These are phyloP conservation scores for Chlamydomonas reinhardtii DNA, from an alignment of 163 green algal genomes.

Conservation along the genomic window DNA sequence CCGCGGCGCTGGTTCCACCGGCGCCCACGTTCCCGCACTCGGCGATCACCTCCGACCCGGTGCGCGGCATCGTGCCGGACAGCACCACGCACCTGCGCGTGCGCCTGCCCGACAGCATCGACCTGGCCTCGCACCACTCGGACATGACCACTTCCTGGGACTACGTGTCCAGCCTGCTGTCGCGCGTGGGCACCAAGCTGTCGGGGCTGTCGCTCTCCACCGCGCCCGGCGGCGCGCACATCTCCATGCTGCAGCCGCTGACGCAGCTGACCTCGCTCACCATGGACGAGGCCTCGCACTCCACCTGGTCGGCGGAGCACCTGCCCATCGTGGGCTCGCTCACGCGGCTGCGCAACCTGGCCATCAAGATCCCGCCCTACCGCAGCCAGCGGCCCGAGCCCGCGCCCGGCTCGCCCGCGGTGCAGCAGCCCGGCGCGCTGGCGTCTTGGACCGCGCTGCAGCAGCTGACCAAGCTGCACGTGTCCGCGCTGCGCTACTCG, in stretches of 20 bases:
- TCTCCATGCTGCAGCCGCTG: conserved; percentile 24
- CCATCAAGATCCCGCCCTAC: conserved; percentile 48
- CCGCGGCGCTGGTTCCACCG: no score
- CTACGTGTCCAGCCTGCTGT: conserved; percentile 30
- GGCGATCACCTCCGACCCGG: conserved; percentile 6
- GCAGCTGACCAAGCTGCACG: conserved; percentile 51
- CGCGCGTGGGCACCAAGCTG: background rate
- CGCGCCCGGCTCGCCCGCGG: background rate
- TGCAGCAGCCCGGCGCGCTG: conserved; percentile 4
- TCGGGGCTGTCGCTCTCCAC: conserved; percentile 33
- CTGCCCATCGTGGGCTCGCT: conserved; percentile 44
- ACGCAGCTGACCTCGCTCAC: conserved; percentile 45
- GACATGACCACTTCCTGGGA: conserved; percentile 29
- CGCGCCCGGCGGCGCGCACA: conserved; percentile 29
- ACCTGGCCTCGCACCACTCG: conserved; percentile 3
- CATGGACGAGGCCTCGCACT: conserved; percentile 47
- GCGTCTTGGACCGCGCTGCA: conserved; percentile 22
- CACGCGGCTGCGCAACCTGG: conserved; percentile 30
- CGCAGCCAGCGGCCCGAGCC: conserved; percentile 19
- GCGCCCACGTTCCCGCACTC: conserved; percentile 30
- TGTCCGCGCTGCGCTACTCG: conserved; percentile 36
- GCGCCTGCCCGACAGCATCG: conserved; percentile 21
- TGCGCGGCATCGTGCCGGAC: background rate
- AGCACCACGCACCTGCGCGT: conserved; percentile 34
- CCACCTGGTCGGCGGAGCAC: conserved; percentile 34